Conservation (phyloP, 805 yeast genomes). For the Cyberlindnera suaveolens region DNA sequence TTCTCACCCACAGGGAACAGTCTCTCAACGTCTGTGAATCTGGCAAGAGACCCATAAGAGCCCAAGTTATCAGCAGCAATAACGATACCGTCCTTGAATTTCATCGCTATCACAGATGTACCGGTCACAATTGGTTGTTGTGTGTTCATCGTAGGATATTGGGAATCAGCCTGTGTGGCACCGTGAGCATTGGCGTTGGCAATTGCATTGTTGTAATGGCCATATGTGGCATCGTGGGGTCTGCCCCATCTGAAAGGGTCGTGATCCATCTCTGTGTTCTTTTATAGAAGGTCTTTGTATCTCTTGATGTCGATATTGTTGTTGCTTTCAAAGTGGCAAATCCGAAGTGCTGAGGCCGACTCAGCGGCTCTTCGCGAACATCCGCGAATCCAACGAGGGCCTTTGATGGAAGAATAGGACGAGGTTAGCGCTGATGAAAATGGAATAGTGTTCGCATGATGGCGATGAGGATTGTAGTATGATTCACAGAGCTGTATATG, state of each 20-base stretch:
- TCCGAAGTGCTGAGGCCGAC: no score
- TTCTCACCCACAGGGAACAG: constrained; percentile 76
- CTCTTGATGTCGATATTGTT: no score
- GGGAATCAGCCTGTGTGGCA: constrained; percentile 10
- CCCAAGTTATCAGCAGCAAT: constrained; percentile 94
- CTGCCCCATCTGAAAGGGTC: constrained; percentile 95
- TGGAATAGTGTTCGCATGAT: no score
- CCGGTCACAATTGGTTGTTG: constrained; percentile 96
- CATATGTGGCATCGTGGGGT: constrained; percentile 78
- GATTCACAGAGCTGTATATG: no score
- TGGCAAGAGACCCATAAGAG: constrained; percentile 87
- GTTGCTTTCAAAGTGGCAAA: no score
- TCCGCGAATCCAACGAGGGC: no score
- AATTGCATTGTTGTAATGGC: constrained; percentile 68
- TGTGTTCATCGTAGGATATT: constrained; percentile 76
- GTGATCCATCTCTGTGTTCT: constrained; percentile 66
- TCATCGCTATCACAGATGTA: constrained; percentile 88
- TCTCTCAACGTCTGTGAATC: constrained; percentile 83
- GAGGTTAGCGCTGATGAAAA: no score
- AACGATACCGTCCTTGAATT: constrained; percentile 83
- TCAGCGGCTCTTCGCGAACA: no score
- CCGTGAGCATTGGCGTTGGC: constrained; percentile 45
- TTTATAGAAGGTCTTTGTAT: no score
- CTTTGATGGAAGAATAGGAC: no score
- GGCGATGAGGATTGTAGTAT: no score